Evolutionary conservation across 2,329 filamentous ascomycete genomes (phyloP), one percentile per base, ranked within the genome.

Genomic region (Sclerotinia glacialis): DNA sequence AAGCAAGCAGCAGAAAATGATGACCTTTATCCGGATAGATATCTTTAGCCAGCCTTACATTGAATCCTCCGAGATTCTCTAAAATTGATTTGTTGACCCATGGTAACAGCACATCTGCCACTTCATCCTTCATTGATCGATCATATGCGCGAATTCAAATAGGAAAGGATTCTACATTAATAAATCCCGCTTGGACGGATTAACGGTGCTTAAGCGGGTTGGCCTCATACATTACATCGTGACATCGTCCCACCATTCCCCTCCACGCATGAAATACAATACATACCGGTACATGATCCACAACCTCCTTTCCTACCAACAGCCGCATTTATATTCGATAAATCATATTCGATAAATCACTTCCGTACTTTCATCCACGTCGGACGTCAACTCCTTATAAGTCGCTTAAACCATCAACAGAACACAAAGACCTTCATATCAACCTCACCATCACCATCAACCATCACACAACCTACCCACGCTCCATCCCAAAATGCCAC

Each of bases 401-500:
- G 31, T 40, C 18, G 12, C 55, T 42, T 7, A 56, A 23, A 18
- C 8, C n/a, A 23, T 26, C n/a, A 49, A 56, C 34, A 28, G 40
- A 37, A 55, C 14, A 64, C 9, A 31, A 40, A 50, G 18, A 58
- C 12, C n/a, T 34, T 47, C 18, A 63, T 18, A n/a, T 21, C 26
- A 23, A 34, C 28, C 37, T 53, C 50, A 21, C 18, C 40, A 49
- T 23, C 40, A n/a, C 26, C 18, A 34, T n/a, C 37, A 28, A n/a
- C 26, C 40, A 49, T 23, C 40, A 31, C 18, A 46, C 49, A 56
- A 56, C 18, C 40, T 11, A 46, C 11, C 23, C 14, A 5, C 21
- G 1, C 12, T 14, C 37, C 12, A 16, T 16, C n/a, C 18, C 23
- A 50, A 11, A 67, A 50, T 54, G 56, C 58, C 58, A 28, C 74